Evolutionary conservation across 108 stramenopile species (phyloP).

Genomic region (Nannochloropsis gaditana): DNA sequence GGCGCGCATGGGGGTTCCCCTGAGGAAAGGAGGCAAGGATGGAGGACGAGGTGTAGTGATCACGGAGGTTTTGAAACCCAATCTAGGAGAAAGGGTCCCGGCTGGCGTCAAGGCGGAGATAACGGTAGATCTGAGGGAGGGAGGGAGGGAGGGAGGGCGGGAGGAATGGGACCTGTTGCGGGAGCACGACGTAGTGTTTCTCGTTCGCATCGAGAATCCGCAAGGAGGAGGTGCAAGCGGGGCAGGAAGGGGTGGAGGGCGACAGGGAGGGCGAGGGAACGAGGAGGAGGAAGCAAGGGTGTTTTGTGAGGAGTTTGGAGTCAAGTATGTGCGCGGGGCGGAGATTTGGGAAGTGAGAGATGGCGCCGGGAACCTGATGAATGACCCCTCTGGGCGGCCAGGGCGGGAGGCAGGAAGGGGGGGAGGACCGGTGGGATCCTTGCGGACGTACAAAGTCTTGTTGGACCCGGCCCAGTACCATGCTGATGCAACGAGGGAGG

Average conservation of each 20-base stretch:
- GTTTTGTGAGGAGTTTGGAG: constrained; percentile 29
- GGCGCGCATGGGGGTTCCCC: constrained; percentile 53
- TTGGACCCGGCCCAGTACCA: constrained; percentile 79
- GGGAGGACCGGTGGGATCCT: constrained; percentile 50
- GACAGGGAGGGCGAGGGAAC: background rate
- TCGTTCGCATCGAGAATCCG: constrained; percentile 60
- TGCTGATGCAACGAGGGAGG: constrained; percentile 37
- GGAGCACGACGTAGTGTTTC: constrained; percentile 83
- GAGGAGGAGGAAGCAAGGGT: constrained; percentile 37
- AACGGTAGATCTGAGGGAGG: constrained; percentile 63
- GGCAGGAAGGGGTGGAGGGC: background rate
- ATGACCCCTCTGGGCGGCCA: constrained; percentile 59
- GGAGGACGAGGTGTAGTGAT: constrained; percentile 48
- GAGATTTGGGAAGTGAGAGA: constrained; percentile 63
- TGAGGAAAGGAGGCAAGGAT: background rate
- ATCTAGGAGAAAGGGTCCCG: constrained; percentile 69
- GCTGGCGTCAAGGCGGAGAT: constrained; percentile 54
- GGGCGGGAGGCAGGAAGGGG: constrained; percentile 7
- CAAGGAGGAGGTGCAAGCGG: constrained; percentile 21
- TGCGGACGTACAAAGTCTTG: constrained; percentile 66
- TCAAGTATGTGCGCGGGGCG: constrained; percentile 30
- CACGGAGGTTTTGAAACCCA: constrained; percentile 69
- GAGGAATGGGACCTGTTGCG: constrained; percentile 85
- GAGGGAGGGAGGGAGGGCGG: constrained; percentile 62
- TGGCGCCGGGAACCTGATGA: constrained; percentile 71